Base-by-base conservation (phyloP, 192 early-diverging fungal species). In the Ramicandelaber brevisporus region DNA sequence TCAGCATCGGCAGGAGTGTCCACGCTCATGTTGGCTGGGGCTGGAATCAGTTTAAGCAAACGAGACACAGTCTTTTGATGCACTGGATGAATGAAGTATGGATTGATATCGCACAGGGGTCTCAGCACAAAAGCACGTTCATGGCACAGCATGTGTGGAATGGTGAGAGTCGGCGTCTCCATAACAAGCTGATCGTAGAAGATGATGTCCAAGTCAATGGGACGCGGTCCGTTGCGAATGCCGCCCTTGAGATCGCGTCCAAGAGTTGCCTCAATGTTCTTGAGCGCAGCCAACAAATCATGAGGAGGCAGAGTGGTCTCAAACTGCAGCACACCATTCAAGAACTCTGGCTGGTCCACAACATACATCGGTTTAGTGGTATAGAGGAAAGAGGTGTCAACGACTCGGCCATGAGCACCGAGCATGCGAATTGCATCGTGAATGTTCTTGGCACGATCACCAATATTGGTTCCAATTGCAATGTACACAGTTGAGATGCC, bases 351-450 rank as follows among this genome's bases (percentile, higher is more conserved):
- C 43, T 99, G 93, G 20, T 99, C 82, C 8, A 63, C 59, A 10
- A 71, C 62, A 46, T 99, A 96, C 93, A 99, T 99, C 17, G 93
- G 84, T 6, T 70, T 59, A 0, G 89, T 90, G 43, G 93, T 84
- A 50, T 99, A 99, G 16, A 99, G 52, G 49, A 86, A 99, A 15
- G 81, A 86, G 6, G 93, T 93, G 37, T 96, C 84, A 7, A 72
- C 43, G 0, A 97, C 42, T 13, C 40, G 29, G 29, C 57, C 53
- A 14, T 25, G 32, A 9, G 24, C 24, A 18, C 36, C 24, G 7
- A 60, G 48, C 14, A 44, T 38, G 11, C 37, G 38, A 7, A 98
- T 34, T 1, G 82, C 88, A 14, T 57, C 38, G 23, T 74, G 58
- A 41, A 98, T 70, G 43, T 90, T 82, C 5, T 45, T 54, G 20